Base-by-base conservation (phyloP, 2,329 filamentous ascomycete species). In the Seiridium cupressi region DNA sequence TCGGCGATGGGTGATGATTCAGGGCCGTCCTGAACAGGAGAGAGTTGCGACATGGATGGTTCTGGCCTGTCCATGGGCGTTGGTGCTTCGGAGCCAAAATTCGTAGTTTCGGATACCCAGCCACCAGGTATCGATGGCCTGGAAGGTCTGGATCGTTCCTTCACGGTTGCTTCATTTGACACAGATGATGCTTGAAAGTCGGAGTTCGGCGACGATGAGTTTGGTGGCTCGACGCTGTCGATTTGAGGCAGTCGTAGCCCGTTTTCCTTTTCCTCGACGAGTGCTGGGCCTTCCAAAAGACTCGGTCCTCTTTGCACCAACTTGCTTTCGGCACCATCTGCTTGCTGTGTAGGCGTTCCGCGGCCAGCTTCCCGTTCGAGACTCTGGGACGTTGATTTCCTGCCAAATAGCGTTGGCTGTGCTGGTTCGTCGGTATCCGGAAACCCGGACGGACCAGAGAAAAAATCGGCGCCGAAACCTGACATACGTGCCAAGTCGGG, bases 401-500 rank as follows among this genome's bases (percentile, higher is more conserved):
- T 18, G n/a, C 38, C 53, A 13, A 38, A 31, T 11, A 26, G 36
- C 38, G 53, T 44, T 36, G 34, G 6, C 31, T 44, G 54, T 34
- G 44, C 31, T 18, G 35, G 42, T 5, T 11, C 26, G 8, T 31
- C 54, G 13, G 31, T 46, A 31, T 47, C 44, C 7, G 47, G 40
- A 8, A 35, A 7, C 6, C 44, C 40, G 36, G 59, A 48, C 7
- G 73, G 63, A 13, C 67, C 64, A 4, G 79, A 78, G 62, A 88
- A 87, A 48, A 88, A 76, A 60, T 87, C 84, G 47, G 82, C 75
- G 1, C 84, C 84, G 68, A 89, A 89, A 1, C 78, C 78, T 47
- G 86, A 89, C 75, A 88, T 76, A 34, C 85, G 83, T 10, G 79
- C 76, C 3, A 89, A 66, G 62, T 84, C 78, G 8, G 86, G 86